Percentiles rank a stretch among this genome's conserved stretches.
Conservation (phyloP, 2,329 filamentous ascomycete species). For the Penicillium aurantiogriseum region DNA sequence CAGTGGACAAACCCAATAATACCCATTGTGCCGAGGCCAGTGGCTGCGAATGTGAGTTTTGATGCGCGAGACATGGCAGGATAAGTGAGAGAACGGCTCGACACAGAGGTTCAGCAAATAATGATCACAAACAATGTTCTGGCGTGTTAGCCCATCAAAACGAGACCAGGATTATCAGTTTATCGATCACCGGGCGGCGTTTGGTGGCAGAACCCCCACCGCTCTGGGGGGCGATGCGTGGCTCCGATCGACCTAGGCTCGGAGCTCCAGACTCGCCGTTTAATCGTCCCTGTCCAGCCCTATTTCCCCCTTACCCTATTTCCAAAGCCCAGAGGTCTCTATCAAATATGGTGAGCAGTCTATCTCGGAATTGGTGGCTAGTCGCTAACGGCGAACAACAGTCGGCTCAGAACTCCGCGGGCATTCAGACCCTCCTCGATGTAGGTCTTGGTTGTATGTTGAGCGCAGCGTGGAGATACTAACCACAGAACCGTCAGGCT, state of each 20-base stretch:
- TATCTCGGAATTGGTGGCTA: not conserved
- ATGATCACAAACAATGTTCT: not conserved
- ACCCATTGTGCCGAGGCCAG: slow-evolving; percentile 69
- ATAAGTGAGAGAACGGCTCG: not conserved
- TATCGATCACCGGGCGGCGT: slow-evolving; percentile 29
- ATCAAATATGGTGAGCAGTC: slow-evolving; percentile 32
- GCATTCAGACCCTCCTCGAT: slow-evolving; percentile 98
- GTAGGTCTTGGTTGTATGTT: slow-evolving; percentile 56
- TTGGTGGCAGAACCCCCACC: slow-evolving; percentile 36
- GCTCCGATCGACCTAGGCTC: slow-evolving; percentile 26
- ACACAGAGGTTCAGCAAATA: not conserved
- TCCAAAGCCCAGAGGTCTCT: slow-evolving; percentile 12
- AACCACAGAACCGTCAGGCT: slow-evolving; percentile 57
- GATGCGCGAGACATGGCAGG: slow-evolving; percentile 81
- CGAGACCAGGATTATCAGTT: slow-evolving; percentile 25
- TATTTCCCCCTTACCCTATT: slow-evolving; percentile 8
- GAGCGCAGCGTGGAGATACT: slow-evolving; percentile 4
- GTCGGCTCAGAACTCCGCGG: slow-evolving; percentile 97
- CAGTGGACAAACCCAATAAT: slow-evolving; percentile 88
- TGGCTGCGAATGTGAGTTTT: slow-evolving; percentile 77
- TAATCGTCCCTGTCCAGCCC: slow-evolving; percentile 18
- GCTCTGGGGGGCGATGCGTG: slow-evolving; percentile 34
- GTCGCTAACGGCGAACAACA: slow-evolving; percentile 41
- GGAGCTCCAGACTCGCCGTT: slow-evolving; percentile 29
- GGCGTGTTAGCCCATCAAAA: slow-evolving; percentile 4